Evolutionary conservation across 805 yeast genomes (phyloP).

Genomic region (Spathaspora gorwiae): DNA sequence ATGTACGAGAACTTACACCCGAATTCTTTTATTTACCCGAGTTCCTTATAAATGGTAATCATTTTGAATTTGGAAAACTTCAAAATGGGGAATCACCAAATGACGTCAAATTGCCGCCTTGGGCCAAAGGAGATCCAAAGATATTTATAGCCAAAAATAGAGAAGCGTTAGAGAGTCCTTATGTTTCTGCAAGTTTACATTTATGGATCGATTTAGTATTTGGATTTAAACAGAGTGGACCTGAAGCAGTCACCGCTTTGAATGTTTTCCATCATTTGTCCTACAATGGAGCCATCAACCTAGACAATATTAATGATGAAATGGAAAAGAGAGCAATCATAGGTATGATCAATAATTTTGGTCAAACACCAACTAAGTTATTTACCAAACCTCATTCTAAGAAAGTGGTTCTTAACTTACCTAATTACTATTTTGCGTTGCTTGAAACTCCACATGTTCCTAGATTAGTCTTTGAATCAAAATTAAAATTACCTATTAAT

Average conservation of each 20-base stretch:
- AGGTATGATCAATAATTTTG: constrained; percentile 86
- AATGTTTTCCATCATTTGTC: constrained; percentile 84
- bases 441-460: constrained; percentile 27
- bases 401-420: constrained; percentile 34
- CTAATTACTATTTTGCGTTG: constrained; percentile 32
- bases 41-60: constrained; percentile 60
- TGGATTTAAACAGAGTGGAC: constrained; percentile 76
- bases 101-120: constrained; percentile 70
- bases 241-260: constrained; percentile 56
- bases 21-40: constrained; percentile 84
- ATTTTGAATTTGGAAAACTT: constrained; percentile 63
- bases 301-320: constrained; percentile 70
- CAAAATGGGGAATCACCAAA: constrained; percentile 59
- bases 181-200: constrained; percentile 71
- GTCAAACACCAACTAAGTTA: constrained; percentile 79
- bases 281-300: constrained; percentile 76
- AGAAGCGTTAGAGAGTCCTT: constrained; percentile 78
- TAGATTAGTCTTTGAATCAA: constrained; percentile 39
- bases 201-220: constrained; percentile 84
- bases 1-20: constrained; percentile 82
- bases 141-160: constrained; percentile 71
- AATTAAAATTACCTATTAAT: constrained; percentile 35
- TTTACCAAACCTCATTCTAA: constrained; percentile 65
- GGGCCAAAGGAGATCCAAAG: constrained; percentile 79
- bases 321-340: constrained; percentile 71